Evolutionary conservation across 2,329 filamentous ascomycete species (phyloP), one percentile per base, ranked within the genome.

Genomic region (Fusarium continuum): DNA sequence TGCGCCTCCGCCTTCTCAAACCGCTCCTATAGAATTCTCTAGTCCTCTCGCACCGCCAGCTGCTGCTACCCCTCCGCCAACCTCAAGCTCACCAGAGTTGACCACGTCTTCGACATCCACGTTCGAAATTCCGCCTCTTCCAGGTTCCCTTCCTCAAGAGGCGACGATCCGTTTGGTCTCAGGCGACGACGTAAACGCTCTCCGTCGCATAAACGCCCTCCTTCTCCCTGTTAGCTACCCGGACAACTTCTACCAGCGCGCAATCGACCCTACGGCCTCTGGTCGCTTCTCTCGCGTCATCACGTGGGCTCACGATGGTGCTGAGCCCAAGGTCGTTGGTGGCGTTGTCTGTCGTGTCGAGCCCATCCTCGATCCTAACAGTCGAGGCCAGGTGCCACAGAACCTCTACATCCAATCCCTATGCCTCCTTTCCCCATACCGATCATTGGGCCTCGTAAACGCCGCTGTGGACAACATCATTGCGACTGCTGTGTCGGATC

Each of bases 351-450:
- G 85, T 71, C 84, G 85, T n/a, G 74, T 88, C 43, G 86, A 89
- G 66, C 79, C 69, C 17, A 51, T 52, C 43, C 29, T 71, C 62
- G 46, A 60, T n/a, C 36, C 57, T n/a, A 55, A 45, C 16, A 43
- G 52, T 16, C 38, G 51, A 26, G 46, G 53, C n/a, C 17, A 56
- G 55, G 56, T 68, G 17, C 55, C 72, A 6, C 78, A 83, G 57
- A 81, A 80, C 57, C 77, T 90, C 7, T 90, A 90, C 75, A 85
- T 90, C 65, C 87, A 88, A 70, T 87, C 85, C 5, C 80, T 90
- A 2, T 83, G 83, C 34, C 79, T 90, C 3, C 82, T 89, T 11
- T 84, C 86, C 8, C 88, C 88, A 0, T 90, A 88, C 74, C 82
- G 87, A 20, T 76, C 78, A 4, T 78, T 87, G 31, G 88, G 88